A percentile compares a stretch with the other conserved stretches of the same genome.
phyloP scores from a whole-genome alignment of 2,329 filamentous ascomycete genomes.

The Aspergillus sp. region DNA sequence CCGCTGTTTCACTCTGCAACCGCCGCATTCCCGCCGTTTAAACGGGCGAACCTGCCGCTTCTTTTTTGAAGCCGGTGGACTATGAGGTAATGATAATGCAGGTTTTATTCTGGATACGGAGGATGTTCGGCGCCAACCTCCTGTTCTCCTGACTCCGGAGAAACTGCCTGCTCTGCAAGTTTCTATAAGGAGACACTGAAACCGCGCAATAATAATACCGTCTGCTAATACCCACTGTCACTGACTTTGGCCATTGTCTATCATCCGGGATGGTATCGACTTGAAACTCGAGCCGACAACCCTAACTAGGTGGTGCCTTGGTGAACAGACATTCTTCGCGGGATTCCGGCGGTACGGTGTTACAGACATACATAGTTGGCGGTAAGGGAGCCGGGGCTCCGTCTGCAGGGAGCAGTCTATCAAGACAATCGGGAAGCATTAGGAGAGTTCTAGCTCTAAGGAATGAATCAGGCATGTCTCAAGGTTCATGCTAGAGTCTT shows the following conservation, averaged over 20 bases:
- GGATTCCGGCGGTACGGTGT: neutral
- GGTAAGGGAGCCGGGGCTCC: neutral
- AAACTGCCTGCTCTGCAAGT: too few relatives aligned
- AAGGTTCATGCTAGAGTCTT: neutral
- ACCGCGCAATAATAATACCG: too few relatives aligned
- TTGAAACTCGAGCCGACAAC: too few relatives aligned
- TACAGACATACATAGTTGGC: neutral
- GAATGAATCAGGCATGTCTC: neutral
- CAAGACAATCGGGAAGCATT: neutral
- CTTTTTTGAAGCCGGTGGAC: neutral
- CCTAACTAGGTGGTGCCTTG: too few relatives aligned
- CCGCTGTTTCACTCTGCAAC: constrained; percentile 14
- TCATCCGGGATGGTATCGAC: too few relatives aligned
- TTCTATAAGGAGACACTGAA: too few relatives aligned
- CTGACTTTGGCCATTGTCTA: too few relatives aligned
- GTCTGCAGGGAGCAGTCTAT: neutral
- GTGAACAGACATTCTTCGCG: neutral
- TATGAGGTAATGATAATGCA: too few relatives aligned
- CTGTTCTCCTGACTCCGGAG: neutral
- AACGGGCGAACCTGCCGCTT: constrained; percentile 10
- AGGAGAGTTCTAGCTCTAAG: neutral
- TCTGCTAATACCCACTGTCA: too few relatives aligned
- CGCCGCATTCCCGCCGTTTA: constrained; percentile 8
- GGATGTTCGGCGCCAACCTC: neutral
- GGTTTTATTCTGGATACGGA: neutral